Base-by-base conservation (phyloP, 306 rosid species). In the Cyclanthera cordifolia region DNA sequence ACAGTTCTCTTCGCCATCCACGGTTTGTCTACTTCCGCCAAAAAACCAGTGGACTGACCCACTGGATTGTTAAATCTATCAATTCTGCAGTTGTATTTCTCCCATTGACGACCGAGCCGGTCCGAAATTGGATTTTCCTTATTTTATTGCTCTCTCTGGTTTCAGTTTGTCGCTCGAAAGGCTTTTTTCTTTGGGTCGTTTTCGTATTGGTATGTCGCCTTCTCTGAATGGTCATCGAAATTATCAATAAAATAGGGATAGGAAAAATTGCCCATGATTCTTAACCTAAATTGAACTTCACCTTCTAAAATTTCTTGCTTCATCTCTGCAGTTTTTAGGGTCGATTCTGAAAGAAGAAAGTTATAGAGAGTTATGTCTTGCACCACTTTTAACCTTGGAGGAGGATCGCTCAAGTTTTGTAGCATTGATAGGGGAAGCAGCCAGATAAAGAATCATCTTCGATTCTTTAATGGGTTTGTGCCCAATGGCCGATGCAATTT, bases 301-400 rank as follows among this genome's bases (percentile, higher is more conserved):
- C 28, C 34, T 43, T 5, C n/a, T n/a, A n/a, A n/a, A 64, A 43
- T 13, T 64, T 64, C 14, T 65, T 65, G 19, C 21, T 43, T 23
- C 4, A 3, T 20, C 20, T 23, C 34, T 65, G 41, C 70, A 15
- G 39, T 39, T 65, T 64, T 46, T 10, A 65, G 70, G 70, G 70
- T 15, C 6, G 14, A 45, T 23, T 65, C 46, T 43, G 70, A 15
- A 65, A 45, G 54, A 45, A 64, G 54, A 23, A 45, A 46, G 70
- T 47, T 43, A 3, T 47, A 12, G 63, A 17, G 48, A 51, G 56
- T 16, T 9, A 72, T 72, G 75, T 56, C 75, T 59, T 72, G 75
- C 75, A 17, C 58, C 11, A 19, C 30, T 39, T 58, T 57, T 34
- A 27, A 58, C 34, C 75, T 45, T 45, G 75, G 54, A n/a, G 69